Evolutionary conservation across 1,139 yeast species (phyloP).

Genomic region (Komagataea norvegica): DNA sequence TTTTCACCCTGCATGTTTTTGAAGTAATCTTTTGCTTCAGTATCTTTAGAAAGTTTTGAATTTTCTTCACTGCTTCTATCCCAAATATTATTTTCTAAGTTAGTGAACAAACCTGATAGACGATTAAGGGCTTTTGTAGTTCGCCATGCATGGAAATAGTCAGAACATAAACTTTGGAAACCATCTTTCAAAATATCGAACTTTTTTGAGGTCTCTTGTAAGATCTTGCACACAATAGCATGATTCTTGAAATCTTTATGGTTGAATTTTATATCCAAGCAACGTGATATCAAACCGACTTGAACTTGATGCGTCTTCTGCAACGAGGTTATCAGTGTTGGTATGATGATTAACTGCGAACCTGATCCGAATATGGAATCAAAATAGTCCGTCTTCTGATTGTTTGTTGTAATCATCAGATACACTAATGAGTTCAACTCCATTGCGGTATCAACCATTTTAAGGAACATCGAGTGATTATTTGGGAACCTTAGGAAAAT

Average conservation of each 20-base stretch:
- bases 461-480: slow-evolving; percentile 6
- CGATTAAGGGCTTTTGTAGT: slow-evolving; percentile 34
- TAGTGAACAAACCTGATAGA: slow-evolving; percentile 27
- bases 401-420: slow-evolving; percentile 20
- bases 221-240: slow-evolving; percentile 9
- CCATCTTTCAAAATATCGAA: slow-evolving; percentile 22
- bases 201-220: slow-evolving; percentile 19
- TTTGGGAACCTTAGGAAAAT: slow-evolving; percentile 18
- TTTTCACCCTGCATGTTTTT: slow-evolving; percentile 18
- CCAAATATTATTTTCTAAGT: slow-evolving; percentile 29
- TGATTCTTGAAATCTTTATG: slow-evolving; percentile 10
- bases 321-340: slow-evolving; percentile 17
- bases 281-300: slow-evolving; percentile 21
- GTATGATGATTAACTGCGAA: slow-evolving; percentile 22
- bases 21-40: slow-evolving; percentile 10
- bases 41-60: slow-evolving; percentile 13
- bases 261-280: slow-evolving; percentile 26
- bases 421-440: slow-evolving; percentile 22
- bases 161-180: slow-evolving; percentile 28
- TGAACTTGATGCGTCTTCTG: slow-evolving; percentile 25
- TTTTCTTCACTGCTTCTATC: slow-evolving; percentile 22
- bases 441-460: slow-evolving; percentile 14
- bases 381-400: slow-evolving; percentile 25
- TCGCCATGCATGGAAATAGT: slow-evolving; percentile 52
- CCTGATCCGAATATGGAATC: slow-evolving; percentile 23